Evolutionary conservation across 1,284 basidiomycete genomes (phyloP).

Genomic region (Fomes fomentarius): DNA sequence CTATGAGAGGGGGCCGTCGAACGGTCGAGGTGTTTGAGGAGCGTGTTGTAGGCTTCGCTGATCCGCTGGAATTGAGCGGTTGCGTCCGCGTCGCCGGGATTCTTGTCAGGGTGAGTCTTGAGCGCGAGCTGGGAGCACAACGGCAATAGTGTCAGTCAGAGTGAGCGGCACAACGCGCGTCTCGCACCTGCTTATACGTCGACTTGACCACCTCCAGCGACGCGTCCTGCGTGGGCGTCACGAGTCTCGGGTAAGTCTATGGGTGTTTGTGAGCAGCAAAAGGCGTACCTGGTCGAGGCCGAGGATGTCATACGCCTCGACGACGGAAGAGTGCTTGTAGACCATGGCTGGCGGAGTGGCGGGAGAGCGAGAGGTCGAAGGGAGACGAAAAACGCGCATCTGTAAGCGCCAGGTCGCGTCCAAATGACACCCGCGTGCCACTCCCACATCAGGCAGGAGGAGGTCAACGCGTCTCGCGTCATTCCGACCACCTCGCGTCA

Average conservation of each 20-base stretch:
- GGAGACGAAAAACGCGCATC: conserved; percentile 20
- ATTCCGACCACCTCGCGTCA: not conserved
- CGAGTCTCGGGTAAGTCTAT: not conserved
- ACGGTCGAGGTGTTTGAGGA: conserved; percentile 56
- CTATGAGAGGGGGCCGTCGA: conserved; percentile 32
- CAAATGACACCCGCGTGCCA: conserved; percentile 12
- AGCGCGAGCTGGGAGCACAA: conserved; percentile 54
- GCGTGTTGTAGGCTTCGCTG: conserved; percentile 65
- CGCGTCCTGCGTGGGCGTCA: conserved; percentile 46
- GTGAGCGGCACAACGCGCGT: not conserved
- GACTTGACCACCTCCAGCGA: conserved; percentile 65
- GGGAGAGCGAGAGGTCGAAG: not conserved
- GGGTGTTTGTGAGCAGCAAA: not conserved
- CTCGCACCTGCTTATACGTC: conserved; percentile 64
- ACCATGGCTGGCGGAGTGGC: conserved; percentile 34
- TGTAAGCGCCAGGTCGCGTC: conserved; percentile 19
- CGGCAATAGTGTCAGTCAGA: conserved; percentile 1
- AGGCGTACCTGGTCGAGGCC: conserved; percentile 58
- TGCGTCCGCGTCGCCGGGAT: conserved; percentile 61
- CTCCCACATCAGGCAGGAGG: conserved; percentile 2
- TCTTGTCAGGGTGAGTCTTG: conserved; percentile 76
- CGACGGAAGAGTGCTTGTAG: conserved; percentile 38
- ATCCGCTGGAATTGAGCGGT: conserved; percentile 70
- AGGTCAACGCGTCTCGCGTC: conserved; percentile 4
- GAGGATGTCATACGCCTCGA: conserved; percentile 57